Evolutionary conservation across 495 filamentous ascomycete species (phyloP), one percentile per base, ranked within the genome.

Genomic region (Evansstolkia leycettana): DNA sequence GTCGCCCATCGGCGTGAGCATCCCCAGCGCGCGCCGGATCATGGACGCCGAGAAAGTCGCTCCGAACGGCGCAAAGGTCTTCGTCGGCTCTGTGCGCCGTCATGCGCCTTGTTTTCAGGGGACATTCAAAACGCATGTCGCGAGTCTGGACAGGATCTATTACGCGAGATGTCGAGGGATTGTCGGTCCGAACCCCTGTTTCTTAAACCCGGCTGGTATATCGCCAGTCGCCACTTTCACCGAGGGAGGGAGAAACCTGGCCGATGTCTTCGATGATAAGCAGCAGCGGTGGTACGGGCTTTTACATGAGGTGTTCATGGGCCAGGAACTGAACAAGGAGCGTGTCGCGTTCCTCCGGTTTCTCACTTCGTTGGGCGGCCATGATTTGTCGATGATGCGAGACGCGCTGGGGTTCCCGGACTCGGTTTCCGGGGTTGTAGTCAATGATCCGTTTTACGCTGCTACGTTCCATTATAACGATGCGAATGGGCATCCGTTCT

Each of bases 141-240:
- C 53, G 4, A 40, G 31, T 0, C 46, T 69, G 13, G 58, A 48
- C n/a, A 45, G 60, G 15, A 68, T 78, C 6, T 42, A 61, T 33
- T 75, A 76, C 42, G 71, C 67, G 2, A 52, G 70, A 5, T 63
- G 64, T 12, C 48, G 73, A 19, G 70, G 71, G 43, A 75, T 78
- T 40, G 53, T 68, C 15, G 72, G 69, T 0, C 64, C 60, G 1
- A 60, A 70, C 48, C 17, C 51, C 26, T 25, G 47, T 37, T 67
- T 67, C 28, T 51, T 68, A 10, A 41, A 13, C 4, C 64, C 68
- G 39, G 56, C 50, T 20, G 60, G 63, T n/a, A 64, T 55, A 3
- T 62, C 41, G 41, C 56, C 58, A 7, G 35, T 41, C 26, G 44
- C 45, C 14, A n/a, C n/a, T 7, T 7, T 26, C 36, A 31, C 46